Base-by-base conservation (phyloP, 2,329 filamentous ascomycete species). In the Fusarium sp. region DNA sequence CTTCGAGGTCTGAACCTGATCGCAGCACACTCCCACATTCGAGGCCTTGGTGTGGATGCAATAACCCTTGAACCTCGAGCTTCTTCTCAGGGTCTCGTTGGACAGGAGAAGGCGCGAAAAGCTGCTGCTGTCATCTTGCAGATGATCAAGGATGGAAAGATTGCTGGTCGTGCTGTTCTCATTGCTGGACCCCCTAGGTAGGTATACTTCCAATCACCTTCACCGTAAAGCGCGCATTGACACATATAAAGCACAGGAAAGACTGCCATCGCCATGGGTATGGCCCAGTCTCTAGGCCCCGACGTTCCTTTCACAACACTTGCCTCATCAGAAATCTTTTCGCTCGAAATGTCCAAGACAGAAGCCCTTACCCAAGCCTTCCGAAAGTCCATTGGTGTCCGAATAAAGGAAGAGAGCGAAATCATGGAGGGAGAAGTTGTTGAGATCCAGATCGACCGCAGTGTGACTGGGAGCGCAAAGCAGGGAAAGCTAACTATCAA, bases 401-500 rank as follows among this genome's bases (percentile, higher is more conserved):
- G 96, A 73, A 99, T 99, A 86, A 98, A 98, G 84, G 96, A 99
- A 82, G 96, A 99, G 86, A 98, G 94, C 79, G 96, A 99, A 83
- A 97, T 99, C 76, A 99, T 99, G 85, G 96, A 99, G 86, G 96
- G 96, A 78, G 96, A 99, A 83, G 96, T 99, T 2, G 96, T 99
- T 30, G 96, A 99, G 85, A 98, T 99, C 70, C 96, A 98, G 84
- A 98, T 98, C 73, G 96, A 99, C 83, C 91, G 96, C 76, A 98
- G 95, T 79, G 94, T 99, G 62, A 98, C 96, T 20, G 96, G 96
- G 55, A 94, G 93, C 76, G 97, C 96, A 80, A 99, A 98, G 88
- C 96, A 98, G 87, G 96, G 96, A 80, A 99, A 99, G 85, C 91
- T 99, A 74, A 99, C 96, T 26, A 98, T 99, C 86, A 99, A 99